Percentiles rank a stretch among this genome's conserved stretches.
These are phyloP conservation scores for Pichia norvegensis DNA, from an alignment of 1,139 yeast species.

Conservation along the genomic window DNA sequence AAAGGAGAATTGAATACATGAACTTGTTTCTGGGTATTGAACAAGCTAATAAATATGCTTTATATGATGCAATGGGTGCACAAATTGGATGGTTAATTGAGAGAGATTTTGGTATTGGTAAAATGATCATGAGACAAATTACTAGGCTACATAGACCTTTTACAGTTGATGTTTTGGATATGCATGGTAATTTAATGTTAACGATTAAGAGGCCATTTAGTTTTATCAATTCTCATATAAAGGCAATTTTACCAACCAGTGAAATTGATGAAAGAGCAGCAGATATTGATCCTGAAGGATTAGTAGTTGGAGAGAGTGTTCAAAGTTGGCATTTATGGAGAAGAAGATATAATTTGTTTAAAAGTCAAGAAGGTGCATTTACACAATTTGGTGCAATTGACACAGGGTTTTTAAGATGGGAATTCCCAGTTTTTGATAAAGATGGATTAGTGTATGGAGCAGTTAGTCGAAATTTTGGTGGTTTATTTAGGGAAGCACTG, in stretches of 20 bases:
- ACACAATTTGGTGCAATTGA: constrained; percentile 80
- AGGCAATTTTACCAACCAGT: constrained; percentile 49
- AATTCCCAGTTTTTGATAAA: constrained; percentile 66
- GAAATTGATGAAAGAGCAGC: constrained; percentile 3
- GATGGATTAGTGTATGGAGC: constrained; percentile 56
- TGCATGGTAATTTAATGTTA: constrained; percentile 57
- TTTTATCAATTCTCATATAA: constrained; percentile 80
- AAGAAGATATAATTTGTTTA: constrained; percentile 72
- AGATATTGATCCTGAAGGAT: constrained; percentile 31
- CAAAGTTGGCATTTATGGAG: constrained; percentile 97
- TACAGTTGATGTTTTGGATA: constrained; percentile 71
- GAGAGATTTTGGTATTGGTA: constrained; percentile 62
- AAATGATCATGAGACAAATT: constrained; percentile 70
- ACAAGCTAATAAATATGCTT: constrained; percentile 74
- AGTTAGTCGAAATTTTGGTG: constrained; percentile 92
- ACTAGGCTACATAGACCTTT: constrained; percentile 82
- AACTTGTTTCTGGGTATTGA: constrained; percentile 83
- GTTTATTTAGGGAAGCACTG: constrained; percentile 82
- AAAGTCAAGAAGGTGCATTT: constrained; percentile 36
- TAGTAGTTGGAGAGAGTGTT: constrained; percentile 68
- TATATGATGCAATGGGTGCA: constrained; percentile 67
- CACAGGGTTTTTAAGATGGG: constrained; percentile 79
- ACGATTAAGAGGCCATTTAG: constrained; percentile 78
- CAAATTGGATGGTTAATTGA: constrained; percentile 78
- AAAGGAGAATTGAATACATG: constrained; percentile 82